Evolutionary conservation across 2,329 filamentous ascomycete species (phyloP), one percentile per base, ranked within the genome.

Genomic region (Pseudodiploospora longispora): DNA sequence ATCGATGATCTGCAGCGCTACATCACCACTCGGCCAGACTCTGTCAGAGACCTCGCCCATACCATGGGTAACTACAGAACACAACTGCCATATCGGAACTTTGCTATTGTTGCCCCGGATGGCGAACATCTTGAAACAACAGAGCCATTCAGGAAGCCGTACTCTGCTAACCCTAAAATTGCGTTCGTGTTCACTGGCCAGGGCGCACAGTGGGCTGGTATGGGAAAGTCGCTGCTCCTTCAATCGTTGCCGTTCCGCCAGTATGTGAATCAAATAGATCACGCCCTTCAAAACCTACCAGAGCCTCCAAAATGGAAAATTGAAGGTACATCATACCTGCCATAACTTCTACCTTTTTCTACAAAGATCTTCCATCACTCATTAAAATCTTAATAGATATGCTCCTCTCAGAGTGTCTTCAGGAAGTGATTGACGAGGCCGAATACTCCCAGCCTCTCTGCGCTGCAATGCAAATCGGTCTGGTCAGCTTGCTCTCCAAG

Each of bases 381-480:
- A 38, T 10, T 38, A 38, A 12, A 2, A 27, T 10, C 10, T 27
- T 6, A 6, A 27, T 30, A 40, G 38, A 30, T 30, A 10, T 40
- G 9, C 38, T 40, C 8, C 12, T 10, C 12, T 33, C 10, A 2
- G 19, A 41, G 10, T 1, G 10, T 32, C 7, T 10, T 10, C 10
- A 41, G 31, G 31, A 41, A 10, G 4, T 27, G 6, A 37, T 42
- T 19, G 10, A 37, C 10, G 6, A 37, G n/a, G 40, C 40, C 7
- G 40, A 42, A n/a, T 27, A 36, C 10, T 19, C 40, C 8, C 40
- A 42, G 40, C 40, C 40, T n/a, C 35, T 42, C 1, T 69, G 61
- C 43, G 70, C 68, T 0, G 65, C 65, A 0, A 31, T 73, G 0
- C 70, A 72, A 47, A 52, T 72, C 3, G 65, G 53, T 1, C 46